Base-by-base conservation (phyloP, 2,329 filamentous ascomycete species). In the Microcera coccophila region DNA sequence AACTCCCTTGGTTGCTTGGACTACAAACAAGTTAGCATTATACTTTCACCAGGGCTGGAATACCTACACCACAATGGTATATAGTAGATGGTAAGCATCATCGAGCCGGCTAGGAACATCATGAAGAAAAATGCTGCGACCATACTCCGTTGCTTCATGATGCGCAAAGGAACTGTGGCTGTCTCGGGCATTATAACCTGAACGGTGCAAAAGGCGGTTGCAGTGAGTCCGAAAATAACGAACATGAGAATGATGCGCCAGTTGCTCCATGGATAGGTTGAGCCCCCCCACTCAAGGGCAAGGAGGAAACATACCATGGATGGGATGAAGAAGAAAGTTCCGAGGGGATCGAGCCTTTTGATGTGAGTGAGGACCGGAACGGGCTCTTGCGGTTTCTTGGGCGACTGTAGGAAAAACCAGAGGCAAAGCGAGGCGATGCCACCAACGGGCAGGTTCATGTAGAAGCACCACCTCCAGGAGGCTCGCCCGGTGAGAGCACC, bases 201-300 rank as follows among this genome's bases (percentile, higher is more conserved):
- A 1, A 82, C 69, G 2, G 63, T 58, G 18, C 65, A 64, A 54
- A 82, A 82, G 4, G 65, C 67, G 24, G 71, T 43, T 10, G 69
- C 64, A 3, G 72, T 65, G 14, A 74, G 53, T 1, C 55, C 73
- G 44, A 76, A 79, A 9, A 79, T 49, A 33, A 71, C 64, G 8
- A 82, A 68, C n/a, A 82, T 65, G 7, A 74, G 52, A 37, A 81
- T 72, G 41, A 80, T 71, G 33, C 73, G 71, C 64, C 72, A 73
- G 49, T 65, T 69, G 29, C 58, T 63, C 79, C 78, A 82, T 0
- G 65, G 48, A 50, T 79, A 76, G 3, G 61, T 69, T 3, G 70
- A 69, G 3, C 79, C 79, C 39, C 78, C 79, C 80, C 79, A 84
- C 54, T 84, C 76, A 24, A 85, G 66, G 1, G 81, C 81, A 4